Percentiles rank a stretch among this genome's conserved stretches.
These are phyloP conservation scores for Candida stauntonica DNA, from an alignment of 805 yeast genomes.

Conservation along the genomic window DNA sequence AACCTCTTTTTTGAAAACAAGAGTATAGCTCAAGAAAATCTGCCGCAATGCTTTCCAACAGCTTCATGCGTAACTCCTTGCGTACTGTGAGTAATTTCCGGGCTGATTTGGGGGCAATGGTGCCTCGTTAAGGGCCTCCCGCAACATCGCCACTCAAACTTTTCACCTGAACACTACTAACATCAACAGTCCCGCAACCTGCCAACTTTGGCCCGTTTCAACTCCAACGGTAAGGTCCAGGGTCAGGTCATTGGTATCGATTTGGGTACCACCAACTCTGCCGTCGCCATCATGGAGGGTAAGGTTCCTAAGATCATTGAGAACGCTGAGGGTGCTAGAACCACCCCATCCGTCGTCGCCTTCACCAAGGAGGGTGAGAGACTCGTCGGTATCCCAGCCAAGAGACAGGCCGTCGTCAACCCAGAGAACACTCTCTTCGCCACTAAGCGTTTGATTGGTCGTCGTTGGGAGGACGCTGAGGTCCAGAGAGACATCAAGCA, in stretches of 20 bases:
- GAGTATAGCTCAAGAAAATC: not conserved
- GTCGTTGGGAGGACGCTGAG: conserved; percentile 63
- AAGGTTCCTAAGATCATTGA: conserved; percentile 64
- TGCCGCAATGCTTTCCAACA: conserved; percentile 25
- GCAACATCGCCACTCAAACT: no score
- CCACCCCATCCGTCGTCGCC: conserved; percentile 57
- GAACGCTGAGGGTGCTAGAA: conserved; percentile 75
- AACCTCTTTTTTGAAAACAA: not conserved
- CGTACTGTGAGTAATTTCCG: conserved; percentile 26
- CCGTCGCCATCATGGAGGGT: conserved; percentile 56
- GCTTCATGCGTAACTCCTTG: conserved; percentile 24
- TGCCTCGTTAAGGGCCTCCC: no score
- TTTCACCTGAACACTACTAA: conserved; percentile 11
- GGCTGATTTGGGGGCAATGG: no score
- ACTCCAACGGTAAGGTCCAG: conserved; percentile 45
- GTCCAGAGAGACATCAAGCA: conserved; percentile 64
- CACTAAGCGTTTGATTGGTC: conserved; percentile 76
- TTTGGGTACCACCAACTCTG: conserved; percentile 84
- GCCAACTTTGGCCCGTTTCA: conserved; percentile 37
- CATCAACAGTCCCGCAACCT: conserved; percentile 22
- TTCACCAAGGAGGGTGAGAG: conserved; percentile 48
- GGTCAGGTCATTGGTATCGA: conserved; percentile 71
- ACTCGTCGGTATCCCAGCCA: conserved; percentile 69
- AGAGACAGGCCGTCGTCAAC: conserved; percentile 73
- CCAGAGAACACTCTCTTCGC: conserved; percentile 78